Percentiles rank a stretch among this genome's conserved stretches.
phyloP scores from a whole-genome alignment of 2,329 filamentous ascomycete species.

The Magnaporthiopsis rhizophila region DNA sequence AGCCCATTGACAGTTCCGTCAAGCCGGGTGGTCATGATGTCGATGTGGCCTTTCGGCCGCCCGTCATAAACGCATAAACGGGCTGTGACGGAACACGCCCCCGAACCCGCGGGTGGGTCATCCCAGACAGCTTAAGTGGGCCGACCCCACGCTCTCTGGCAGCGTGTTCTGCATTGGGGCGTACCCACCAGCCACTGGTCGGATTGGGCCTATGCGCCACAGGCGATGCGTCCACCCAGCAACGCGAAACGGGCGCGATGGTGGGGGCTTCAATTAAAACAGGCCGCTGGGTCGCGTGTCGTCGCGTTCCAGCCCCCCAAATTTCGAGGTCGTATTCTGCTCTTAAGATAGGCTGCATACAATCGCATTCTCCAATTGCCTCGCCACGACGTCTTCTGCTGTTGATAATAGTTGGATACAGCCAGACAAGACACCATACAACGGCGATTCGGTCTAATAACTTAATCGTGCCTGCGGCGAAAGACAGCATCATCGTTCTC shows the following conservation, averaged over 20 bases:
- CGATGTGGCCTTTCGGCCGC: neutral
- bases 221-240: neutral
- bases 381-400: neutral
- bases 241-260: constrained; percentile 1
- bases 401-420: neutral
- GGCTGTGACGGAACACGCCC: neutral
- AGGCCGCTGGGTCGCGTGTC: neutral
- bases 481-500: neutral
- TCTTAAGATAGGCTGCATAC: neutral
- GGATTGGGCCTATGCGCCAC: too few relatives aligned
- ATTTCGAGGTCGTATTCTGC: neutral
- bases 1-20: neutral
- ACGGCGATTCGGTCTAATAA: neutral
- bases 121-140: neutral
- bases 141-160: neutral
- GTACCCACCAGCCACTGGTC: neutral
- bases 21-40: neutral
- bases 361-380: neutral
- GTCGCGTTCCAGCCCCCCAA: constrained; percentile 4
- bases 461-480: neutral
- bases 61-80: neutral
- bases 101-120: neutral
- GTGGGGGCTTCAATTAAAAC: constrained; percentile 6
- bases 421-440: neutral
- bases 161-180: too few relatives aligned